phyloP scores from a whole-genome alignment of 306 rosid species.

The Cucurbita ficifolia region DNA sequence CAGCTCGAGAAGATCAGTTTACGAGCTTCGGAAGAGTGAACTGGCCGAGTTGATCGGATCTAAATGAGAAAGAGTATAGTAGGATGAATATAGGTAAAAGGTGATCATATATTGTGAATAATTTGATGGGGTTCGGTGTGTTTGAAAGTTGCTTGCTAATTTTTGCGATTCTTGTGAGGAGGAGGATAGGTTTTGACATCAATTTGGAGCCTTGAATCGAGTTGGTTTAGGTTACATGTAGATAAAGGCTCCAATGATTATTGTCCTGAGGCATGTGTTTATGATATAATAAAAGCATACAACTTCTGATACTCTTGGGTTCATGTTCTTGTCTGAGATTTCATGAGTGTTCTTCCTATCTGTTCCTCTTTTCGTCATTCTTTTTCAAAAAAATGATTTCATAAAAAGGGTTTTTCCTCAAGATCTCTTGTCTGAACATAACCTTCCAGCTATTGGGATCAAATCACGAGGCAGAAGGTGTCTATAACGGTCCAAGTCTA shows the following conservation, averaged over 20 bases:
- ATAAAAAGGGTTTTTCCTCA: neutral
- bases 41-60: neutral
- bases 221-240: slow-evolving; percentile 25
- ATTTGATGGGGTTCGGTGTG: slow-evolving; percentile 19
- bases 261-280: slow-evolving; percentile 14
- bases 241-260: slow-evolving; percentile 28
- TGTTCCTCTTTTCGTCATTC: neutral
- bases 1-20: slow-evolving; percentile 75
- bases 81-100: neutral
- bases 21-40: slow-evolving; percentile 53
- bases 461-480: slow-evolving; percentile 11
- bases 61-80: slow-evolving; percentile 2
- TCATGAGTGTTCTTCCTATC: neutral
- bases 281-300: neutral
- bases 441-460: neutral
- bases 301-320: neutral
- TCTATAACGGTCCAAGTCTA: too few species aligned
- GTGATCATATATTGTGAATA: slow-evolving; percentile 18
- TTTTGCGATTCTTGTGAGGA: neutral
- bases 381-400: too few species aligned
- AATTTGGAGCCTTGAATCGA: slow-evolving; percentile 10
- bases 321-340: neutral
- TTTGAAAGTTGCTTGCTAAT: slow-evolving; percentile 8
- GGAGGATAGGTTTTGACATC: slow-evolving; percentile 5
- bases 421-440: neutral